Percentiles rank a stretch among this genome's conserved stretches.
These are phyloP conservation scores for Thymus mandschuricus DNA, from an alignment of 257 asterid genomes.

Conservation along the genomic window DNA sequence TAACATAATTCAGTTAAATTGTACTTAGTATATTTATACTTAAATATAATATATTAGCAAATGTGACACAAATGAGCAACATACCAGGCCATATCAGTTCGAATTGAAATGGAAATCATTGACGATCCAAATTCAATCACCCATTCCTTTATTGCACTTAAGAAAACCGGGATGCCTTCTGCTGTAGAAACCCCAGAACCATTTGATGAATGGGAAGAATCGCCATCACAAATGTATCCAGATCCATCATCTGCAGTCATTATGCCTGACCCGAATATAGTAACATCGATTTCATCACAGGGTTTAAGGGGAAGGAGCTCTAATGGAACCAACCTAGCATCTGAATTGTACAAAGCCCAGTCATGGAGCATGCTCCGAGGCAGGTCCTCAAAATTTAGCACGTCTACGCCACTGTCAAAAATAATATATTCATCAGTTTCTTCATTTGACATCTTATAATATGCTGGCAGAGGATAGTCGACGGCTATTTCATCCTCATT, in stretches of 20 bases:
- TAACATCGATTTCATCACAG: slow-evolving; percentile 87
- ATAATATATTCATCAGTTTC: slow-evolving; percentile 89
- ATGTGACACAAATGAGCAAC: slow-evolving; percentile 19
- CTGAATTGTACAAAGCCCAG: slow-evolving; percentile 94
- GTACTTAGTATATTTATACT: neutral
- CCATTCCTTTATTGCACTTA: slow-evolving; percentile 97
- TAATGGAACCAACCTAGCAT: slow-evolving; percentile 81
- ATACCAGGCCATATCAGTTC: slow-evolving; percentile 98
- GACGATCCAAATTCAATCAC: slow-evolving; percentile 87
- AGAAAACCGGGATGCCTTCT: slow-evolving; percentile 80
- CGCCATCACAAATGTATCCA: slow-evolving; percentile 75
- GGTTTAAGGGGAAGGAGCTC: slow-evolving; percentile 95
- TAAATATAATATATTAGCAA: neutral
- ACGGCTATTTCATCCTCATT: slow-evolving; percentile 96
- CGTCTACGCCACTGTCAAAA: slow-evolving; percentile 66
- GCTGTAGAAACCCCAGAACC: slow-evolving; percentile 51
- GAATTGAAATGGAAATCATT: slow-evolving; percentile 74
- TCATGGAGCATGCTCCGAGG: slow-evolving; percentile 85
- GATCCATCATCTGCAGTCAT: slow-evolving; percentile 90
- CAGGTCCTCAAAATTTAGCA: slow-evolving; percentile 61
- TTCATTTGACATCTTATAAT: slow-evolving; percentile 65
- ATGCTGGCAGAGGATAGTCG: slow-evolving; percentile 95
- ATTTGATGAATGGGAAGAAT: slow-evolving; percentile 59
- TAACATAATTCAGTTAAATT: neutral
- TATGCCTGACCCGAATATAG: slow-evolving; percentile 87